A percentile compares a stretch with the other conserved stretches of the same genome.
Conservation (phyloP, 73 alveolate genomes). For the Diophrys appendiculata region DNA sequence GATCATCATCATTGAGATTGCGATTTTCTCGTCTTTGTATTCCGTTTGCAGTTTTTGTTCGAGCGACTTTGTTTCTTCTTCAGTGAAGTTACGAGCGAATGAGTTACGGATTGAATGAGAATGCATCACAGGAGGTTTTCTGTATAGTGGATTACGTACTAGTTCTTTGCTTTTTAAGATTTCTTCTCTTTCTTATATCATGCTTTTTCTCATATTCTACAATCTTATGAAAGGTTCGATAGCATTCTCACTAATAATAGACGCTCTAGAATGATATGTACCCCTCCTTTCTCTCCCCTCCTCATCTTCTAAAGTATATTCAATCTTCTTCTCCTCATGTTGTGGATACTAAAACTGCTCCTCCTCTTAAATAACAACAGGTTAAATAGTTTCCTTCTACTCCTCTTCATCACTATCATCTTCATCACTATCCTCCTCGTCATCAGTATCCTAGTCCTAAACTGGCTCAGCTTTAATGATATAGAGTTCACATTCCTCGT, state of each 20-base stretch:
- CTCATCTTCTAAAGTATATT: neutral
- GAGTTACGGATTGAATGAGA: slow-evolving; percentile 14
- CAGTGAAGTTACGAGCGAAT: neutral
- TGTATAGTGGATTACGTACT: neutral
- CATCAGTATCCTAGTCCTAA: slow-evolving; percentile 1
- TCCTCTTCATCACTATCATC: slow-evolving; percentile 3
- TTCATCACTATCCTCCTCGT: slow-evolving; percentile 15
- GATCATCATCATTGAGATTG: neutral
- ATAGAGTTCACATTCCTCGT: neutral
- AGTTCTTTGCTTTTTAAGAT: neutral
- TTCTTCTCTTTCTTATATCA: neutral
- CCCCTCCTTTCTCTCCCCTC: neutral
- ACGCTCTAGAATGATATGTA: no score
- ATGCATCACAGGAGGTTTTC: slow-evolving; percentile 19
- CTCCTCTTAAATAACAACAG: neutral
- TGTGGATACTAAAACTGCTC: neutral
- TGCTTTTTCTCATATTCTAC: neutral
- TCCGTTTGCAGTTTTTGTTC: neutral
- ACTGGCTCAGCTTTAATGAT: slow-evolving; percentile 8
- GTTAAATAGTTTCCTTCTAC: neutral
- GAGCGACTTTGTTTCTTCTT: neutral
- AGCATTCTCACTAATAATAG: neutral
- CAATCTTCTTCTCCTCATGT: neutral
- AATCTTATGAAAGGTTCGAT: slow-evolving; percentile 3
- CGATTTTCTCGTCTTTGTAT: neutral